A percentile compares a stretch with the other conserved stretches of the same genome.
Evolutionary conservation across 345 rosid species (phyloP).

Genomic region (Eucalyptus regnans): DNA sequence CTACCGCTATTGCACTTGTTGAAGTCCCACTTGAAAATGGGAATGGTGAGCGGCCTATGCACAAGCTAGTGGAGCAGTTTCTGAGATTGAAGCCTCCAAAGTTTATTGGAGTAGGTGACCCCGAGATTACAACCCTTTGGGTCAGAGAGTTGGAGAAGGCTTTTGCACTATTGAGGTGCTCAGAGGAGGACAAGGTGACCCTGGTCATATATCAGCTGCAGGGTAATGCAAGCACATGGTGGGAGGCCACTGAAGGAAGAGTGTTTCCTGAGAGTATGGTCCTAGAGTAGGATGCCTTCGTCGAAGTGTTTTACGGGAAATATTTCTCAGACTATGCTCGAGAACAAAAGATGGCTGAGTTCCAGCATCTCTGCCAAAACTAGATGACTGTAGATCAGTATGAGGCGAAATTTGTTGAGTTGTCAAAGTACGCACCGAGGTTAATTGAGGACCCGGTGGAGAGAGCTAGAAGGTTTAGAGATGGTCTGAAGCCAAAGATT

Average conservation of each 20-base stretch:
- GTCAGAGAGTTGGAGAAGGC: no score
- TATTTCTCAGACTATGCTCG: rapidly evolving
- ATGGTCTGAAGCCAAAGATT: rapidly evolving
- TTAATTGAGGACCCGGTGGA: no score
- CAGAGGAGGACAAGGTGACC: no score
- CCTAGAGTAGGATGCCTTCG: rapidly evolving
- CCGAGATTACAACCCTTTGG: rapidly evolving
- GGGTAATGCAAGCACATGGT: rapidly evolving
- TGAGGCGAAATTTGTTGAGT: rapidly evolving
- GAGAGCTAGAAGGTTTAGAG: rapidly evolving
- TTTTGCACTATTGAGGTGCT: rapidly evolving
- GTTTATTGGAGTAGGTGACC: no score
- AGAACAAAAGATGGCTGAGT: no score
- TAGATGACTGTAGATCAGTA: no score
- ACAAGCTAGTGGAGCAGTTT: no score
- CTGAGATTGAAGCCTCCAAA: rapidly evolving
- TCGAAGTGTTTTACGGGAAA: no score
- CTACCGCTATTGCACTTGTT: rapidly evolving
- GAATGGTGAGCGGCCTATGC: no score
- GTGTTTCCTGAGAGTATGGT: no score
- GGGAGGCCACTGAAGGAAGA: no score
- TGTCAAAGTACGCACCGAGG: rapidly evolving
- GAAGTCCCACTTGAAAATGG: no score
- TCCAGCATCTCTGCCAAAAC: rapidly evolving
- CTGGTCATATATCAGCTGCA: rapidly evolving